phyloP scores from a whole-genome alignment of 352 stramenopile species.

The Aphanomyces cochlioides region DNA sequence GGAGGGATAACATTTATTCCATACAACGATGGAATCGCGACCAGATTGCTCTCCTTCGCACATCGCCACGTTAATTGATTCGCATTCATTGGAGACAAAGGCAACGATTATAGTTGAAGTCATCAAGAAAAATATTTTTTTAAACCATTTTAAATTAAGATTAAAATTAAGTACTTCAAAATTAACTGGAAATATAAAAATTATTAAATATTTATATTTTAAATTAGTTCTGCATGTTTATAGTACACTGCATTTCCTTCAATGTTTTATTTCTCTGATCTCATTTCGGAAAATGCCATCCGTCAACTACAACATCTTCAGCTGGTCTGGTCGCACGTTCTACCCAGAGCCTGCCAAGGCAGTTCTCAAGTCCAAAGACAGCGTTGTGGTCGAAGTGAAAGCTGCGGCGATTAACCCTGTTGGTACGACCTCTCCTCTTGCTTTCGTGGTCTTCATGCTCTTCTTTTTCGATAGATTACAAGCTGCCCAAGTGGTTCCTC shows the following conservation, averaged over 20 bases:
- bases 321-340: constrained; percentile 1
- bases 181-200: no score
- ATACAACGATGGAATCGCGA: not conserved
- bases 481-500: constrained; percentile 22
- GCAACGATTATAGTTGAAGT: no score
- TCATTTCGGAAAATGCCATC: constrained; percentile 9
- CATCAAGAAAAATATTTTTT: no score
- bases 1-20: not conserved
- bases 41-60: not conserved
- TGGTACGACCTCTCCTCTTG: not conserved
- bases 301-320: constrained; percentile 27
- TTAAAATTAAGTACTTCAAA: no score
- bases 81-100: not conserved
- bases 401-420: constrained; percentile 27
- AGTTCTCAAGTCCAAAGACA: constrained; percentile 5
- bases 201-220: no score
- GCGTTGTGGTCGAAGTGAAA: constrained; percentile 23
- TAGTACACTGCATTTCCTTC: no score
- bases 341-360: constrained; percentile 16
- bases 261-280: no score
- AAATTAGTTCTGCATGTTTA: no score
- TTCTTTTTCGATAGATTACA: constrained; percentile 20
- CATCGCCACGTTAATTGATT: not conserved
- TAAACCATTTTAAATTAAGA: no score
- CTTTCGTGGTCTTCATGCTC: not conserved